Percentiles rank a stretch among this genome's conserved stretches.
Conservation (phyloP, 345 rosid species). For the Pugionium cornutum region DNA sequence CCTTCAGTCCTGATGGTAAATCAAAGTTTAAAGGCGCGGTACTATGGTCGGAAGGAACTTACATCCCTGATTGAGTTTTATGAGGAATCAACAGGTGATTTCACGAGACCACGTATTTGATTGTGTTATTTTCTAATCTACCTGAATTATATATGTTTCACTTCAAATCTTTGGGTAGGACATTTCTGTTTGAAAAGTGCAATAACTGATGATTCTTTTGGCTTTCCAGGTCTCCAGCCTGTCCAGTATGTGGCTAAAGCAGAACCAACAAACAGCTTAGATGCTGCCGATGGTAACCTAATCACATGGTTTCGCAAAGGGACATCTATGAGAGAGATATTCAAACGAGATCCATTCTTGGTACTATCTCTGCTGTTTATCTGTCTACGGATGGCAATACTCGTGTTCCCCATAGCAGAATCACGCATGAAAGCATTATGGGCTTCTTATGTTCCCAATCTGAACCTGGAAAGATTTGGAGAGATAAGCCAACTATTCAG, state of each 20-base stretch:
- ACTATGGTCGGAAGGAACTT: slow-evolving; percentile 66
- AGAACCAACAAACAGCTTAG: slow-evolving; percentile 37
- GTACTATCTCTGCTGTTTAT: slow-evolving; percentile 55
- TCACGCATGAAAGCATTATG: slow-evolving; percentile 63
- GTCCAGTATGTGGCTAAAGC: slow-evolving; percentile 51
- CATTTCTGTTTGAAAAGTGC: not conserved
- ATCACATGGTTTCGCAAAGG: slow-evolving; percentile 43
- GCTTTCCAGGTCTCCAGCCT: slow-evolving; percentile 44
- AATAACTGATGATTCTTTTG: not conserved
- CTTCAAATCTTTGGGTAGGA: not conserved
- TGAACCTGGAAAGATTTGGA: slow-evolving; percentile 82
- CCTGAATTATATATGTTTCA: not conserved
- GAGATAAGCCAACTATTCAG: slow-evolving; percentile 77
- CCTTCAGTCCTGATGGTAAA: slow-evolving; percentile 73
- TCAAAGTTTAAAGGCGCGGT: slow-evolving; percentile 56
- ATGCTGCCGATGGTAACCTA: slow-evolving; percentile 8
- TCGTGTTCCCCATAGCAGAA: slow-evolving; percentile 48
- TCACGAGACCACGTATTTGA: slow-evolving; percentile 5
- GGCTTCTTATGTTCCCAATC: slow-evolving; percentile 54
- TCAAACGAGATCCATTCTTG: slow-evolving; percentile 63
- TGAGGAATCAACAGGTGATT: slow-evolving; percentile 64
- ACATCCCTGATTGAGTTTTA: slow-evolving; percentile 65
- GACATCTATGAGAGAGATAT: slow-evolving; percentile 46
- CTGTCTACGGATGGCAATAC: slow-evolving; percentile 50
- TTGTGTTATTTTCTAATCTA: slow-evolving; percentile 10